Percentiles rank a stretch among this genome's conserved stretches.
Evolutionary conservation across 179 eudicot species (phyloP).

Genomic region (Corrigiola litoralis): DNA sequence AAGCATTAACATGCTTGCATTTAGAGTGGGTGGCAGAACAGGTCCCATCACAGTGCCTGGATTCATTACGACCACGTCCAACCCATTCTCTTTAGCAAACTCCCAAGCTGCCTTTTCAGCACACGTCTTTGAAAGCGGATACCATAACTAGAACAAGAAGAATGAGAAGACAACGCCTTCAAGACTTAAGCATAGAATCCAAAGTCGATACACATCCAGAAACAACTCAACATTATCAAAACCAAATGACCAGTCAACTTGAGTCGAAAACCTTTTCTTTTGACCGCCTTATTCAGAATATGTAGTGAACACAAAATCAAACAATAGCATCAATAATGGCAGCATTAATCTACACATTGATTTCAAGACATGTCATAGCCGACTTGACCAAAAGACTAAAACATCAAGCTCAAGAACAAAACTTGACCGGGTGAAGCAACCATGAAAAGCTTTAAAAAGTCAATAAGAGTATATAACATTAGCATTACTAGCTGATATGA

Average conservation of each 20-base stretch:
- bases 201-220: background rate
- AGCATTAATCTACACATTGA: background rate
- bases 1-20: conserved; percentile 83
- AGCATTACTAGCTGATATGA: no score
- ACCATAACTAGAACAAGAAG: conserved; percentile 60
- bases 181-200: background rate
- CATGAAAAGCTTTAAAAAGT: no score
- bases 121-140: conserved; percentile 72
- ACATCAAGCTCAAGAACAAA: no score
- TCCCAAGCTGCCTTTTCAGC: conserved; percentile 96
- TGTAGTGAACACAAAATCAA: background rate
- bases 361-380: background rate
- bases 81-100: conserved; percentile 58
- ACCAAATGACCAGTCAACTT: background rate
- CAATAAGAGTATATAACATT: no score
- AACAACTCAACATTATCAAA: no score
- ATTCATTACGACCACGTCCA: conserved; percentile 80
- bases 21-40: conserved; percentile 63
- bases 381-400: no score
- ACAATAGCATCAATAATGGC: background rate
- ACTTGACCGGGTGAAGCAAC: no score
- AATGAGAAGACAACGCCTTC: background rate
- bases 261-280: background rate
- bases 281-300: background rate
- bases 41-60: conserved; percentile 93